Evolutionary conservation across 2,329 filamentous ascomycete species (phyloP).

Genomic region (Neocatenulostroma microsporum): DNA sequence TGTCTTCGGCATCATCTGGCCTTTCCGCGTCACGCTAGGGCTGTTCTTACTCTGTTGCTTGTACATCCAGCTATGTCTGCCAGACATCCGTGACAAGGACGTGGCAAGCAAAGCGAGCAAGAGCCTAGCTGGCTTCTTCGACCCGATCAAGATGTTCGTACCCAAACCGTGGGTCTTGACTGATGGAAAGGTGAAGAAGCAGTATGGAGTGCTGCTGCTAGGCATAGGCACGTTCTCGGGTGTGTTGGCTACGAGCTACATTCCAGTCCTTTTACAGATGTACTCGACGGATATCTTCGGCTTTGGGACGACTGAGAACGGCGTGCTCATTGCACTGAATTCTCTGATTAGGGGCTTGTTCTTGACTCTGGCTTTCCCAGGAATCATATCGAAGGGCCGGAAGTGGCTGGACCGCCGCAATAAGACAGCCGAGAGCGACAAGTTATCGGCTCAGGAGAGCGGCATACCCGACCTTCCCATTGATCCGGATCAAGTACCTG

Average conservation of each 20-base stretch:
- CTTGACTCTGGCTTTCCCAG: conserved; percentile 38
- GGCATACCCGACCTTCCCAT: conserved; percentile 21
- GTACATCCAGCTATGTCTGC: conserved; percentile 38
- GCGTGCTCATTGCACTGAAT: conserved; percentile 40
- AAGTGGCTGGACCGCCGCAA: conserved; percentile 34
- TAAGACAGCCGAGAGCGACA: conserved; percentile 20
- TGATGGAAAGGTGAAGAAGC: conserved; percentile 45
- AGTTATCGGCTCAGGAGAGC: conserved; percentile 10
- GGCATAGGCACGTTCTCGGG: conserved; percentile 59
- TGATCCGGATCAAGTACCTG: conserved; percentile 26
- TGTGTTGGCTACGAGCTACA: conserved; percentile 62
- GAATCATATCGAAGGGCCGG: conserved; percentile 36
- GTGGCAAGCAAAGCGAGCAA: conserved; percentile 22
- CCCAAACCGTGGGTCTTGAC: conserved; percentile 49
- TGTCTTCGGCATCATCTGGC: conserved; percentile 53
- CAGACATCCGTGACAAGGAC: conserved; percentile 41
- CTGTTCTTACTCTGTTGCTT: conserved; percentile 43
- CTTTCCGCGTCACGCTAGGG: conserved; percentile 56
- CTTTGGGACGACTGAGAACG: conserved; percentile 40
- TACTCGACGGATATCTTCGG: conserved; percentile 40
- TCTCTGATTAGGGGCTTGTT: conserved; percentile 38
- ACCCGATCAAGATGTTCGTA: conserved; percentile 54
- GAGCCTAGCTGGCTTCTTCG: conserved; percentile 51
- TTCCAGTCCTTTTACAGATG: conserved; percentile 50
- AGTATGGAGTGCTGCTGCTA: conserved; percentile 57